Base-by-base conservation (phyloP, 768 basidiomycete genomes). In the Strobilomyces confusus region DNA sequence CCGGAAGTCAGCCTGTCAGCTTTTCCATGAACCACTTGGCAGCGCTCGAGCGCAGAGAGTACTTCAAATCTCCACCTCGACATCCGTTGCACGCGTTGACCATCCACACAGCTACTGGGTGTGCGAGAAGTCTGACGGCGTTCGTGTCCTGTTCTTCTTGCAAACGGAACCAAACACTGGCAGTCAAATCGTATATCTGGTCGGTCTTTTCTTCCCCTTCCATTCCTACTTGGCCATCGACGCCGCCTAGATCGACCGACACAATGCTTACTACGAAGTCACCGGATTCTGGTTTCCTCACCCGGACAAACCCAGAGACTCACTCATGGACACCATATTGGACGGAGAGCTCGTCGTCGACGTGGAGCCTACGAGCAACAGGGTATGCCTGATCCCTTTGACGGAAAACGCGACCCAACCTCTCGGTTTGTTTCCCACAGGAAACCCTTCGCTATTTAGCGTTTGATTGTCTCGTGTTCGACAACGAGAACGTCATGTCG, bases 51-150 rank as follows among this genome's bases (percentile, higher is more conserved):
- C 73, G 72, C 17, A 81, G 87, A 75, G 92, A 98, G 94, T 95
- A 69, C 57, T 59, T 9, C 44, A 33, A 19, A 38, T 26, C 17
- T 34, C 49, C 47, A 17, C 42, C 32, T 15, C 25, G 36, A 19
- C 46, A 29, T 17, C 9, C 45, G 37, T 42, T 42, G 17, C 52
- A 48, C 37, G 9, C 49, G 48, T 58, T 60, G 36, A 45, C 20
- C 56, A 50, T 45, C 44, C 44, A 30, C 25, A 44, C 66, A 98
- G 95, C 67, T 99, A 89, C 71, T 99, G 95, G 95, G 97, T 99
- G 40, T 97, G 94, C 73, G 97, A 99, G 75, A 98, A 98, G 75
- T 95, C 92, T 13, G 97, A 98, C 66, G 97, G 97, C 13, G 68
- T 99, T 48, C 84, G 97, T 33, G 90, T 98, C 37, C 76, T 99